Conservation (phyloP, 192 early-diverging fungal genomes). For the Backusella tarrabulga region DNA sequence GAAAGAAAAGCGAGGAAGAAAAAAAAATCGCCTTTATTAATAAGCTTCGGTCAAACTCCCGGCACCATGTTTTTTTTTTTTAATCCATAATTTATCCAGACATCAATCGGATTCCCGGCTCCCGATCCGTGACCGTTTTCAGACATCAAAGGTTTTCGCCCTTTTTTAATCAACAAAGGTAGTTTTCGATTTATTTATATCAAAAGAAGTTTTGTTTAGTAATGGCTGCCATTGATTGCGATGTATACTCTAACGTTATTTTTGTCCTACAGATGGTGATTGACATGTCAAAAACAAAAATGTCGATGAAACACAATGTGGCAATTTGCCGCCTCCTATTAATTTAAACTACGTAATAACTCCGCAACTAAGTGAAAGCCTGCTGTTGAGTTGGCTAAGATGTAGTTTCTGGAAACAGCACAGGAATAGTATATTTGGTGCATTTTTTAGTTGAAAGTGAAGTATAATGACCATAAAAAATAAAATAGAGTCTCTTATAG, state of each 20-base stretch:
- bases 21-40: neutral
- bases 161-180: neutral
- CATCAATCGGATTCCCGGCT: neutral
- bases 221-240: neutral
- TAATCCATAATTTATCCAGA: neutral
- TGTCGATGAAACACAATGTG: neutral
- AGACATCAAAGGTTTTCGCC: neutral
- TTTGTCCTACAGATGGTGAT: neutral
- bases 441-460: no score
- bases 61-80: neutral
- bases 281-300: neutral
- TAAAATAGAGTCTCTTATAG: no score
- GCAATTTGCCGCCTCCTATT: neutral
- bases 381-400: no score
- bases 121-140: neutral
- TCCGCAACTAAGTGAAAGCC: no score
- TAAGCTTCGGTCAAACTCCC: neutral
- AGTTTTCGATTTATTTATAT: no score
- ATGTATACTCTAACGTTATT: neutral
- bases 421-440: no score
- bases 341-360: no score
- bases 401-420: no score
- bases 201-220: no score
- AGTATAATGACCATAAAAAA: no score
- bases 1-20: slow-evolving; percentile 5